phyloP scores from a whole-genome alignment of 345 rosid species.

The Boechera stricta region DNA sequence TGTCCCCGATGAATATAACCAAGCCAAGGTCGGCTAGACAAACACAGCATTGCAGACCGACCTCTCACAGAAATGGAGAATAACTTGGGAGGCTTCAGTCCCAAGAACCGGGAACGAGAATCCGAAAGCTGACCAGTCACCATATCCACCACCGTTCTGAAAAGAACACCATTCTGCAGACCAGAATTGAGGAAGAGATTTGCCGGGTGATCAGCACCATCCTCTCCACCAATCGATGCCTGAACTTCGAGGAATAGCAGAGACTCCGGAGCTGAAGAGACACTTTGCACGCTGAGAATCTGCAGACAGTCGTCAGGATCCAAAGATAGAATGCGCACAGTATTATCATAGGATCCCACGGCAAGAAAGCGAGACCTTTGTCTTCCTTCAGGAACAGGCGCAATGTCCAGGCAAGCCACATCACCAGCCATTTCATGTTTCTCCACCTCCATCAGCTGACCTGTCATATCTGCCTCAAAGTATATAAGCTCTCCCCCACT shows the following conservation, averaged over 20 bases:
- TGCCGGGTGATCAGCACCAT: constrained; percentile 99
- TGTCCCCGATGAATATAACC: constrained; percentile 98
- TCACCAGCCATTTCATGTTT: constrained; percentile 99
- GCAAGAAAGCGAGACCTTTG: constrained; percentile 98
- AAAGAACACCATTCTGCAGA: constrained; percentile 89
- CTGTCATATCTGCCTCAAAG: constrained; percentile 95
- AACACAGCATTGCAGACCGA: constrained; percentile 90
- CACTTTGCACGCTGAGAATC: constrained; percentile 94
- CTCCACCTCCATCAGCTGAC: constrained; percentile 98
- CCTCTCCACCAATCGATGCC: constrained; percentile 96
- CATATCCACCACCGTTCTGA: constrained; percentile 97
- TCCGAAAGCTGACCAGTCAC: constrained; percentile 98
- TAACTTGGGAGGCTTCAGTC: constrained; percentile 89
- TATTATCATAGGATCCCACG: constrained; percentile 94
- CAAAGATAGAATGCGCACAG: constrained; percentile 89
- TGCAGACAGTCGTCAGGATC: constrained; percentile 99
- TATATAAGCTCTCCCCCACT: constrained; percentile 98
- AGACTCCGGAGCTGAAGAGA: constrained; percentile 95
- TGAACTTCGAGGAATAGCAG: constrained; percentile 97
- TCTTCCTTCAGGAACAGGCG: constrained; percentile 99
- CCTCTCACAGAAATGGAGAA: constrained; percentile 86
- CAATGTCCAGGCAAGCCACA: constrained; percentile 98
- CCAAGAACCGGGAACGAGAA: constrained; percentile 93
- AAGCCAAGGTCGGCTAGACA: constrained; percentile 99
- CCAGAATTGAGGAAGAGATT: constrained; percentile 98